Evolutionary conservation across 1,139 yeast species (phyloP).

Genomic region (Pichia sp.): DNA sequence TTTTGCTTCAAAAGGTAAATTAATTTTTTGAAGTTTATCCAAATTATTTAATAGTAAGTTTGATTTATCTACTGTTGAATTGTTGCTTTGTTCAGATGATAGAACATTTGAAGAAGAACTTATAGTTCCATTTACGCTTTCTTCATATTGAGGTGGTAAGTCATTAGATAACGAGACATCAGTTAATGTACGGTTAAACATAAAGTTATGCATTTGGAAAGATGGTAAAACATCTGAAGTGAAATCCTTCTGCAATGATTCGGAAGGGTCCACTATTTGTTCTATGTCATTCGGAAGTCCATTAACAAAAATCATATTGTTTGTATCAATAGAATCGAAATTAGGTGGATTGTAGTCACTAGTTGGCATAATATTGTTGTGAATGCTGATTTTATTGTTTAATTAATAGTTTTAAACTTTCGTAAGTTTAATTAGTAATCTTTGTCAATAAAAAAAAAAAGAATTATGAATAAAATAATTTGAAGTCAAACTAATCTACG

Average conservation of each 20-base stretch:
- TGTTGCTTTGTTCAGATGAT: neutral
- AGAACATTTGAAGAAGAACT: neutral
- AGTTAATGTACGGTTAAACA: constrained; percentile 36
- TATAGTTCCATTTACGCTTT: constrained; percentile 1
- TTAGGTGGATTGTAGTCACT: neutral
- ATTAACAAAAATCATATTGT: constrained; percentile 27
- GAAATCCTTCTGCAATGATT: constrained; percentile 27
- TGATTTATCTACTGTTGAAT: constrained; percentile 20
- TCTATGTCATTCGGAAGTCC: neutral
- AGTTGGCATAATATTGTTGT: too few relatives aligned
- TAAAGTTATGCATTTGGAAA: constrained; percentile 54
- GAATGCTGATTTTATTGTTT: neutral
- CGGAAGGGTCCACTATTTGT: neutral
- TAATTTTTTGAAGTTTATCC: constrained; percentile 28
- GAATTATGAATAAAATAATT: too few relatives aligned
- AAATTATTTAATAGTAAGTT: constrained; percentile 31
- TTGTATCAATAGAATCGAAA: neutral
- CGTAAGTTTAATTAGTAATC: neutral
- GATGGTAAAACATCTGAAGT: constrained; percentile 48
- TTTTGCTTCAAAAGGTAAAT: constrained; percentile 8
- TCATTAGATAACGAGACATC: constrained; percentile 13
- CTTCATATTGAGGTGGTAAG: constrained; percentile 22
- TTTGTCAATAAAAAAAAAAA: neutral
- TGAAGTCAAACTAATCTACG: too few relatives aligned
- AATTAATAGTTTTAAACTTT: neutral